Conservation (phyloP, 2,329 filamentous ascomycete genomes). For the Metarhizium anisopliae region DNA sequence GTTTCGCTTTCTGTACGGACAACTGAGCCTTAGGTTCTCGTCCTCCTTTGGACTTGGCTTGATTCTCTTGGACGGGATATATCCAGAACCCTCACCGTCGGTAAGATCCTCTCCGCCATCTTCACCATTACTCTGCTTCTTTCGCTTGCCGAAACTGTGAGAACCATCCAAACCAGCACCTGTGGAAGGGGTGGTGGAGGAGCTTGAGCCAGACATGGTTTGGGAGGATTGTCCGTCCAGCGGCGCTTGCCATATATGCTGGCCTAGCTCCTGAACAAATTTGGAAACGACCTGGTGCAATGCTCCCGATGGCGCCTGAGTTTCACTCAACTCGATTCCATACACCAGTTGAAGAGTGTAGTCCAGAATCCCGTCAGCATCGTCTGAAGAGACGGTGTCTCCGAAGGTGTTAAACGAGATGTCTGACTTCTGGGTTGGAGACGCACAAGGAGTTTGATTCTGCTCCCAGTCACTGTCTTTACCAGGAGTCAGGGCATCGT, state of each 20-base stretch:
- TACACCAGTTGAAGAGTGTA: conserved; percentile 29
- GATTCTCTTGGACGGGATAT: conserved; percentile 19
- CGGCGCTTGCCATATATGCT: conserved; percentile 22
- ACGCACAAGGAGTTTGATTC: conserved; percentile 1
- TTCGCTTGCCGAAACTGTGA: conserved; percentile 23
- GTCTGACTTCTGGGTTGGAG: conserved; percentile 10
- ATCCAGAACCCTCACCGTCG: conserved; percentile 23
- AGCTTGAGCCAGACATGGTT: conserved; percentile 22
- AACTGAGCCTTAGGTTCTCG: conserved; percentile 30
- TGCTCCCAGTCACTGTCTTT: conserved; percentile 9
- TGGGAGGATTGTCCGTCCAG: conserved; percentile 20
- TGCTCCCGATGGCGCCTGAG: conserved; percentile 17
- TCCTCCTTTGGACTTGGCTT: conserved; percentile 25
- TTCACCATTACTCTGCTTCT: conserved; percentile 22
- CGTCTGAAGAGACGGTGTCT: conserved; percentile 23
- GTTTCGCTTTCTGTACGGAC: conserved; percentile 35
- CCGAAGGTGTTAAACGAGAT: conserved; percentile 14
- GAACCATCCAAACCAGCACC: conserved; percentile 13
- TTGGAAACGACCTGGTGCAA: conserved; percentile 21
- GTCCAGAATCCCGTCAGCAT: conserved; percentile 25
- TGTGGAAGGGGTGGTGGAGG: conserved; percentile 20
- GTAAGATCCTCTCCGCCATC: conserved; percentile 25
- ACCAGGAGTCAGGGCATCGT: conserved; percentile 5
- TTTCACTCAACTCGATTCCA: conserved; percentile 26
- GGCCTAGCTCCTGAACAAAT: conserved; percentile 24